Evolutionary conservation across 225 moss, liverwort and hornwort genomes (phyloP), one percentile per base, ranked within the genome.

Genomic region (Sphagnum tenellum): DNA sequence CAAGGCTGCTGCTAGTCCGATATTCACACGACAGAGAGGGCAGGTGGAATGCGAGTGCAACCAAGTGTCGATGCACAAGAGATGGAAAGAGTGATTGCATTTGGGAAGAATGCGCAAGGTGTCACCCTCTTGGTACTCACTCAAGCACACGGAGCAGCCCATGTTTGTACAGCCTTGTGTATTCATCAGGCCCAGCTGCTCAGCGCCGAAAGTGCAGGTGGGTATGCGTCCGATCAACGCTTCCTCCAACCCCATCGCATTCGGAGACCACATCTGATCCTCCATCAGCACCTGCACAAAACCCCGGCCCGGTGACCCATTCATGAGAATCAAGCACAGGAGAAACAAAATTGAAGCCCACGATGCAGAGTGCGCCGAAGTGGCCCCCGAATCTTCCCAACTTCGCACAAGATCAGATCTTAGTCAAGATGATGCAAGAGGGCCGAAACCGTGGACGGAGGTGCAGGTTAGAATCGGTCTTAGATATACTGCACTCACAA

Each of bases 11-110:
- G 63, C 80, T 64, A 70, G 51, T 68, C 69, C 82, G n/a, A 94
- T 75, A 69, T 77, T 88, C 2, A 90, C 81, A 49, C 94, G 58
- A 47, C 94, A 94, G 45, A 94, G 74, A 8, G 94, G 94, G 67
- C 94, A 94, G 1, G 82, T 86, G 2, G 81, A 80, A 75, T 89
- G 85, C 45, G 78, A 48, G 53, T 29, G 61, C 48, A 94, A 87
- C 94, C 94, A 94, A 7, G 87, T 87, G 45, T 94, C 94, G 57
- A 94, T 87, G 69, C 94, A 94, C 6, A 66, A 63, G 2, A 89
- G 64, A 60, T 94, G 94, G 54, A 90, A 94, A 4, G 89, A 72
- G 11, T 94, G 94, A 11, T 85, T 90, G 67, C 94, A 94, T 69
- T 94, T 94, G 5, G 94, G 90, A 2, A 94, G 78, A 48, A 94